Conservation (phyloP, 2,329 filamentous ascomycete species). For the Diaporthe capsici region DNA sequence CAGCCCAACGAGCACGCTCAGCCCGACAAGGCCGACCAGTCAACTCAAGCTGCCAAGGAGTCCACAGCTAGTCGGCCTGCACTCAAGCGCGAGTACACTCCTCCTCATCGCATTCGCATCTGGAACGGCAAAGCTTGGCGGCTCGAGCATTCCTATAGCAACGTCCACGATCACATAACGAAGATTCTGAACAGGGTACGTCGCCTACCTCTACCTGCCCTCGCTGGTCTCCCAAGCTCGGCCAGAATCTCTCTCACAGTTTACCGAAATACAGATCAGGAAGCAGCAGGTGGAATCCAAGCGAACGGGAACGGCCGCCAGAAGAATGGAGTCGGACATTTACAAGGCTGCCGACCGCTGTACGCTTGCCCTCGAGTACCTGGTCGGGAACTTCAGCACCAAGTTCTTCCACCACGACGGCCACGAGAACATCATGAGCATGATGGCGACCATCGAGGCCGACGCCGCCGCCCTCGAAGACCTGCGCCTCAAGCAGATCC, state of each 20-base stretch:
- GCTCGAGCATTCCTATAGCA: not conserved
- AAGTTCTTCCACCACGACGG: not conserved
- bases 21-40: not conserved
- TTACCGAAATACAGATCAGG: not conserved
- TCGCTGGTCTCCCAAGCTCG: rapidly evolving
- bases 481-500: not conserved
- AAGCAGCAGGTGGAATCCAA: not conserved
- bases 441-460: not conserved
- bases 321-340: not conserved
- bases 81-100: slow-evolving; percentile 5
- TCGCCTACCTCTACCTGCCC: too few relatives aligned
- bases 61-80: not conserved
- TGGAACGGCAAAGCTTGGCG: not conserved
- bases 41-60: not conserved
- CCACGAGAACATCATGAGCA: not conserved
- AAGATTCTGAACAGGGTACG: not conserved
- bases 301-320: not conserved
- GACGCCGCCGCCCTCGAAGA: not conserved
- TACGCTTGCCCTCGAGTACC: not conserved
- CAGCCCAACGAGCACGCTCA: not conserved
- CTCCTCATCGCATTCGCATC: not conserved
- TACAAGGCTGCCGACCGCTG: slow-evolving; percentile 16
- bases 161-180: not conserved
- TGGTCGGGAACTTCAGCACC: slow-evolving; percentile 8
- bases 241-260: not conserved